These are phyloP conservation scores for Dipteronia sinensis DNA, from an alignment of 345 rosid genomes.

Conservation along the genomic window DNA sequence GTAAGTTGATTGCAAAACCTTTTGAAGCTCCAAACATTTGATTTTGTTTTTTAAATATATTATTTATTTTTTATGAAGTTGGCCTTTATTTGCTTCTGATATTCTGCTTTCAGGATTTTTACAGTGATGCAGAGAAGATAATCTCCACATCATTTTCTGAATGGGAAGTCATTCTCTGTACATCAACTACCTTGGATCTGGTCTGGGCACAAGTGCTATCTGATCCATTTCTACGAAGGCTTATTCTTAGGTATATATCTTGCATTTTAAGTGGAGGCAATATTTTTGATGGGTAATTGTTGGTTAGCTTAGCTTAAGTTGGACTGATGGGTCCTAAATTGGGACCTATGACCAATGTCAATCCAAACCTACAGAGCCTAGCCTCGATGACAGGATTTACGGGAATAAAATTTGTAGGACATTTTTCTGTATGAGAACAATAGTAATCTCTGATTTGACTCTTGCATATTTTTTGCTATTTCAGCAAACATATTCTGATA, in stretches of 20 bases:
- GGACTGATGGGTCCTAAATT: neutral
- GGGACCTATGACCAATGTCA: neutral
- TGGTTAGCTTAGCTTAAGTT: neutral
- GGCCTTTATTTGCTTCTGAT: slow-evolving; percentile 9
- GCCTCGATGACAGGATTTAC: neutral
- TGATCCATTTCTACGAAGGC: slow-evolving; percentile 84
- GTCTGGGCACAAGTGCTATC: slow-evolving; percentile 94
- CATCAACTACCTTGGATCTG: slow-evolving; percentile 69
- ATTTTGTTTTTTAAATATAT: neutral
- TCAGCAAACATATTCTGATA: neutral
- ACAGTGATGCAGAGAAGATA: slow-evolving; percentile 68
- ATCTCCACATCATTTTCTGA: slow-evolving; percentile 70
- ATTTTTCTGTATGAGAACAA: neutral
- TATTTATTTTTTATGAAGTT: neutral
- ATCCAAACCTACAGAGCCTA: neutral
- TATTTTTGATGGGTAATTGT: neutral
- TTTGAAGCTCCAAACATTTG: neutral
- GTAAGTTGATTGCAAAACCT: slow-evolving; percentile 43
- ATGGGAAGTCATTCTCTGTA: slow-evolving; percentile 91
- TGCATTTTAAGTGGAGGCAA: neutral
- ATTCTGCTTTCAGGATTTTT: slow-evolving; percentile 50
- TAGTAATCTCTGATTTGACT: neutral
- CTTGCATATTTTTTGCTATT: neutral
- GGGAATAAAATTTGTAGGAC: neutral
- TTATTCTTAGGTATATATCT: slow-evolving; percentile 74